phyloP scores from a whole-genome alignment of 225 moss, liverwort and hornwort species.

The Ulota crispa region DNA sequence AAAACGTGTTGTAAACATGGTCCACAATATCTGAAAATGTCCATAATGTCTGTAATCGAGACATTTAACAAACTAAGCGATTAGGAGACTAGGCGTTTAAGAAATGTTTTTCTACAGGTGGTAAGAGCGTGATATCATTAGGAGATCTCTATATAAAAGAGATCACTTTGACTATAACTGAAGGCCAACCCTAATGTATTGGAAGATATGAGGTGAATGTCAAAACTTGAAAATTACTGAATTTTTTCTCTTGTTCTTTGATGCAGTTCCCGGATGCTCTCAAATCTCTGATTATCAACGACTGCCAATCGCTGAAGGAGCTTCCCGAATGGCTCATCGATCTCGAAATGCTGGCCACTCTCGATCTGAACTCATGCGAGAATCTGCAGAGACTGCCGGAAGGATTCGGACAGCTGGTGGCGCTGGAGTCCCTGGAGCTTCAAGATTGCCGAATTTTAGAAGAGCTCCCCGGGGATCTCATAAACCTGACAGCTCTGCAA shows the following conservation, averaged over 20 bases:
- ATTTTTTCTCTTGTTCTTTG: neutral
- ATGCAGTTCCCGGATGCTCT: slow-evolving; percentile 34
- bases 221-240: too few species aligned
- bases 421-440: slow-evolving; percentile 53
- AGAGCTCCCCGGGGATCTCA: slow-evolving; percentile 50
- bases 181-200: neutral
- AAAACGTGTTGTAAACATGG: too few species aligned
- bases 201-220: neutral
- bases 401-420: slow-evolving; percentile 39
- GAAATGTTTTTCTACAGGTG: too few species aligned
- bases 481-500: slow-evolving; percentile 37
- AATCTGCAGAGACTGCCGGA: slow-evolving; percentile 48
- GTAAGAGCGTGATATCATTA: neutral
- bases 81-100: too few species aligned
- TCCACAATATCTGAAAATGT: too few species aligned
- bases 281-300: slow-evolving; percentile 53
- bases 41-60: too few species aligned
- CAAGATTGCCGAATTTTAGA: slow-evolving; percentile 46
- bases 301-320: slow-evolving; percentile 50
- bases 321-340: slow-evolving; percentile 44
- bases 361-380: slow-evolving; percentile 50
- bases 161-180: neutral
- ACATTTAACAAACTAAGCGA: too few species aligned
- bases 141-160: neutral
- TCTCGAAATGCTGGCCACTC: slow-evolving; percentile 37